Percentiles rank a stretch among this genome's conserved stretches.
These are phyloP conservation scores for Calvatia gigantea DNA, from an alignment of 768 basidiomycete species.

Conservation along the genomic window DNA sequence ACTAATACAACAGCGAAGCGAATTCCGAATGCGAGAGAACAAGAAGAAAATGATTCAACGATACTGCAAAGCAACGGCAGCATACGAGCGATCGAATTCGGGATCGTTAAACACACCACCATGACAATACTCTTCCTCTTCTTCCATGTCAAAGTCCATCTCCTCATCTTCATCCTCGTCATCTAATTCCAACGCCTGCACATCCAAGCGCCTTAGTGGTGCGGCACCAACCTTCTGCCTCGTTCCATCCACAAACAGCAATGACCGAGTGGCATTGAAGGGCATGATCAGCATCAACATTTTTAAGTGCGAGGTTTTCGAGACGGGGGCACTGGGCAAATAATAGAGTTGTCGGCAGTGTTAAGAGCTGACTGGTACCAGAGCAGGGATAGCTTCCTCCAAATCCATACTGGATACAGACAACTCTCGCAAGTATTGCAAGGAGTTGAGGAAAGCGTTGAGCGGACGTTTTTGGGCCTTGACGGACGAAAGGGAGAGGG, in stretches of 20 bases:
- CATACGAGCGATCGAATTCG: constrained; percentile 30
- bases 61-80: constrained; percentile 12
- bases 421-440: constrained; percentile 7
- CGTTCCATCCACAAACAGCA: constrained; percentile 33
- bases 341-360: constrained; percentile 21
- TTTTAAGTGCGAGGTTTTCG: constrained; percentile 29
- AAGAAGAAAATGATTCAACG: not conserved
- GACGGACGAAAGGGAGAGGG: constrained; percentile 6
- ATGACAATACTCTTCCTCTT: constrained; percentile 22
- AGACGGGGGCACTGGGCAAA: constrained; percentile 31
- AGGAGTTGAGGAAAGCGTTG: constrained; percentile 12
- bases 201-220: constrained; percentile 16
- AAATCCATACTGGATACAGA: constrained; percentile 9
- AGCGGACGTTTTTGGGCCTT: constrained; percentile 13
- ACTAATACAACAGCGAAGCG: constrained; percentile 3
- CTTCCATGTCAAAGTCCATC: constrained; percentile 12
- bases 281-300: constrained; percentile 33
- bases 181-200: constrained; percentile 19
- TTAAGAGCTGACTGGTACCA: constrained; percentile 17
- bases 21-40: not conserved
- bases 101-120: constrained; percentile 36
- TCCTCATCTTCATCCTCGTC: constrained; percentile 20
- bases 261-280: constrained; percentile 24
- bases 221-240: constrained; percentile 18
- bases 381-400: constrained; percentile 12